Percentiles rank a stretch among this genome's conserved stretches.
Conservation (phyloP, 306 rosid genomes). For the Trifolium dubium region DNA sequence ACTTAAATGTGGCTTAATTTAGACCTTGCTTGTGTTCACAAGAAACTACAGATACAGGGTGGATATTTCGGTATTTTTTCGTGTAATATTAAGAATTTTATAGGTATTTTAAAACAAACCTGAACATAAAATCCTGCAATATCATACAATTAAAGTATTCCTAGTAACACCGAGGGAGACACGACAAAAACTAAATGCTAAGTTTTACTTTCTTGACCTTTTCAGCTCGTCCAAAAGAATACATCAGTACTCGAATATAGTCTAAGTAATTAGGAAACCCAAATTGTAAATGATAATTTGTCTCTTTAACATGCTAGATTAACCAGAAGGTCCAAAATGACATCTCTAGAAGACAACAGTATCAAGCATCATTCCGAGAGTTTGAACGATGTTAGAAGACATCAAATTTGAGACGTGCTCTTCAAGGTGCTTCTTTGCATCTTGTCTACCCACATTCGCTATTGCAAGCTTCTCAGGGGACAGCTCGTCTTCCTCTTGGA, state of each 20-base stretch:
- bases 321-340: slow-evolving; percentile 20
- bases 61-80: background rate
- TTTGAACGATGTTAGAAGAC: slow-evolving; percentile 92
- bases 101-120: slow-evolving; percentile 15
- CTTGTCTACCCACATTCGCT: slow-evolving; percentile 95
- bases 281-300: slow-evolving; percentile 17
- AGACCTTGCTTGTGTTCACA: slow-evolving; percentile 18
- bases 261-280: slow-evolving; percentile 21
- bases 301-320: slow-evolving; percentile 9
- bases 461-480: slow-evolving; percentile 93
- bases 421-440: slow-evolving; percentile 96
- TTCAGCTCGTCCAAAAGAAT: slow-evolving; percentile 51
- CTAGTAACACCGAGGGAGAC: slow-evolving; percentile 16
- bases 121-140: background rate
- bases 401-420: slow-evolving; percentile 91
- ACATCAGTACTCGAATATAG: slow-evolving; percentile 44
- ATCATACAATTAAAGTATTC: slow-evolving; percentile 4
- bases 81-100: background rate
- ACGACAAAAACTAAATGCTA: slow-evolving; percentile 14
- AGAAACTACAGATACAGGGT: background rate
- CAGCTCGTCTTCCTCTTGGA: slow-evolving; percentile 93
- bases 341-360: slow-evolving; percentile 79
- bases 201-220: slow-evolving; percentile 57
- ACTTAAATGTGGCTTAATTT: slow-evolving; percentile 1
- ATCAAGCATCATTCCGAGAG: slow-evolving; percentile 93